phyloP scores from a whole-genome alignment of 352 stramenopile species.

The Blastocystis sp. region DNA sequence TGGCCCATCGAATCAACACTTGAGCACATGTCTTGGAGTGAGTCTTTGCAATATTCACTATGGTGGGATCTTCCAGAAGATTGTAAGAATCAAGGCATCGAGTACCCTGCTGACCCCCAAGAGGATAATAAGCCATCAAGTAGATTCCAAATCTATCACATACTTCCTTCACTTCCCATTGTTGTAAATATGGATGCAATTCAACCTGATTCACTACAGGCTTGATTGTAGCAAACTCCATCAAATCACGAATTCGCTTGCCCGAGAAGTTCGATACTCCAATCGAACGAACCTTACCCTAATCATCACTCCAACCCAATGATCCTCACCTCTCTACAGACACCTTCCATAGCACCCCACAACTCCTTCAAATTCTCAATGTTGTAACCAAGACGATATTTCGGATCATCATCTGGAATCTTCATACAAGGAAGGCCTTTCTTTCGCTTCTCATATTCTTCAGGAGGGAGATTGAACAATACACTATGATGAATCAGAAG shows the following conservation, averaged over 20 bases:
- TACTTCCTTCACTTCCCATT: constrained; percentile 69
- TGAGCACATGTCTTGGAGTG: constrained; percentile 68
- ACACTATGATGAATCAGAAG: constrained; percentile 34
- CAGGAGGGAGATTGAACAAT: constrained; percentile 18
- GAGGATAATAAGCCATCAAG: constrained; percentile 70
- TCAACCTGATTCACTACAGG: constrained; percentile 74
- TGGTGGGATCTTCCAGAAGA: constrained; percentile 65
- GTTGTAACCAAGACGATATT: constrained; percentile 68
- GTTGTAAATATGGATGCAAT: constrained; percentile 71
- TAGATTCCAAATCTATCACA: constrained; percentile 68
- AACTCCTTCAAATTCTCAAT: constrained; percentile 68
- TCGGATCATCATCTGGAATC: constrained; percentile 7
- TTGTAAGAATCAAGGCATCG: not conserved
- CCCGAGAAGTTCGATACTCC: constrained; percentile 73
- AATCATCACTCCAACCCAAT: constrained; percentile 61
- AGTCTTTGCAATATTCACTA: constrained; percentile 66
- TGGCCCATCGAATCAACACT: constrained; percentile 71
- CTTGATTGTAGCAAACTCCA: constrained; percentile 67
- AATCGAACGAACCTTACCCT: constrained; percentile 63
- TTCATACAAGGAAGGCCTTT: not conserved
- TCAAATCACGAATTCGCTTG: constrained; percentile 67
- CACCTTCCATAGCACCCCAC: constrained; percentile 72
- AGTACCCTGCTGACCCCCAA: constrained; percentile 67
- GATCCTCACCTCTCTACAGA: constrained; percentile 66
- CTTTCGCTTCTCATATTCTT: not conserved